Conservation (phyloP, 176 grass and related monocot species). For the Ensete glaucum region DNA sequence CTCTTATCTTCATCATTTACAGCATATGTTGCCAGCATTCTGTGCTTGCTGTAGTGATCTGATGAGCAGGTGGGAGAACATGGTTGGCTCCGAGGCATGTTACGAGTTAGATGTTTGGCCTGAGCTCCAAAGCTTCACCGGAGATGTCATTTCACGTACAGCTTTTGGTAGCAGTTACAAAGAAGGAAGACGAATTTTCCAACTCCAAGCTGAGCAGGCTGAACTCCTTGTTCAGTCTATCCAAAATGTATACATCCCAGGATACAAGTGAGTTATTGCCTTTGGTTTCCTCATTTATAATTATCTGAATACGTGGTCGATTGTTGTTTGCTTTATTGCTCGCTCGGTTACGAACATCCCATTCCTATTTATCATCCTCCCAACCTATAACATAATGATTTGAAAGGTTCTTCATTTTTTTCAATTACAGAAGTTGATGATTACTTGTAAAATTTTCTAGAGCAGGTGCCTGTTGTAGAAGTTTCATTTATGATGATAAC, state of each 20-base stretch:
- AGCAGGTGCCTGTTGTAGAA: no score
- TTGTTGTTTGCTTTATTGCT: no score
- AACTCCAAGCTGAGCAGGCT: constrained; percentile 38
- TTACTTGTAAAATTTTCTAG: no score
- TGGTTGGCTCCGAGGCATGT: constrained; percentile 13
- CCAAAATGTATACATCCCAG: constrained; percentile 7
- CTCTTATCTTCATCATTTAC: background rate
- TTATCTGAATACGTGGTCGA: no score
- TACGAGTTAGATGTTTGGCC: constrained; percentile 53
- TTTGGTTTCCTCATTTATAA: background rate
- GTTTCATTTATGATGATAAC: no score
- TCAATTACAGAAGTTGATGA: no score
- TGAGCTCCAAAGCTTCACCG: constrained; percentile 41
- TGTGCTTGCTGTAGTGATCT: constrained; percentile 47
- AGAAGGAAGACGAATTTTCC: constrained; percentile 49
- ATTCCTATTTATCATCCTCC: no score
- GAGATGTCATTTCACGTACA: constrained; percentile 38
- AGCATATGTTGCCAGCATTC: constrained; percentile 57
- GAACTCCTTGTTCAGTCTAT: background rate
- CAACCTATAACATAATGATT: no score
- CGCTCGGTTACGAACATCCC: no score
- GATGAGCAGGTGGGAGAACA: constrained; percentile 35
- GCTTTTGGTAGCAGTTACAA: constrained; percentile 55
- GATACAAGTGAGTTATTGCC: constrained; percentile 1
- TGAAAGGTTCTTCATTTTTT: no score